Evolutionary conservation across 2,329 filamentous ascomycete genomes (phyloP), one percentile per base, ranked within the genome.

Genomic region (Dactylellina cionopaga): DNA sequence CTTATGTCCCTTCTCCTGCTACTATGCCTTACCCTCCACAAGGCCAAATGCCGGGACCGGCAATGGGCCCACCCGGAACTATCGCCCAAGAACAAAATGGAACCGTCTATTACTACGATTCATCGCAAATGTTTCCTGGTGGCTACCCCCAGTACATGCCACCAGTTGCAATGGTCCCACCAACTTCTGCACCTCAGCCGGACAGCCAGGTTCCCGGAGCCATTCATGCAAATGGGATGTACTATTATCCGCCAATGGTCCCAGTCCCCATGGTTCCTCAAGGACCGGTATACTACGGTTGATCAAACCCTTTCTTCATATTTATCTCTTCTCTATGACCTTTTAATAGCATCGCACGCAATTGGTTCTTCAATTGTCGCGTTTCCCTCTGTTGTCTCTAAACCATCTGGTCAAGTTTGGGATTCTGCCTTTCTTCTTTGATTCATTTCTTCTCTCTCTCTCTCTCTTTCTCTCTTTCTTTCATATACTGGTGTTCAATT

Each of bases 71-170:
- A 22, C 74, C 70, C 22, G 77, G 71, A 74, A 78, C 49, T 68
- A 86, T 90, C 49, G 92, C 92, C 0, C 93, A 97, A 80, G 94
- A 98, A 82, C 89, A 89, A 75, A 96, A 96, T 76, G 95, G 95
- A 74, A 98, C 96, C 86, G 92, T 96, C 0, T 98, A 96, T 80
- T 99, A 96, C 79, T 93, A 92, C 77, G 91, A 96, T 78, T 85
- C 91, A 5, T 85, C 88, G n/a, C 89, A 92, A 78, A 93, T 49
- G 83, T 87, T 24, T 82, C 85, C 0, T 82, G 88, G 88, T 43
- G 92, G 93, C 86, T 89, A 88, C 74, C 68, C 59, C 41, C 59
- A 58, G 13, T 72, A 72, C 35, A 72, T 72, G 68, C 59, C 68
- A 24, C 68, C 68, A 27, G 59, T 72, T 43, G 89, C 90, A 7